Evolutionary conservation across 2,329 filamentous ascomycete genomes (phyloP), one percentile per base, ranked within the genome.

Genomic region (Chaetomium sp.): DNA sequence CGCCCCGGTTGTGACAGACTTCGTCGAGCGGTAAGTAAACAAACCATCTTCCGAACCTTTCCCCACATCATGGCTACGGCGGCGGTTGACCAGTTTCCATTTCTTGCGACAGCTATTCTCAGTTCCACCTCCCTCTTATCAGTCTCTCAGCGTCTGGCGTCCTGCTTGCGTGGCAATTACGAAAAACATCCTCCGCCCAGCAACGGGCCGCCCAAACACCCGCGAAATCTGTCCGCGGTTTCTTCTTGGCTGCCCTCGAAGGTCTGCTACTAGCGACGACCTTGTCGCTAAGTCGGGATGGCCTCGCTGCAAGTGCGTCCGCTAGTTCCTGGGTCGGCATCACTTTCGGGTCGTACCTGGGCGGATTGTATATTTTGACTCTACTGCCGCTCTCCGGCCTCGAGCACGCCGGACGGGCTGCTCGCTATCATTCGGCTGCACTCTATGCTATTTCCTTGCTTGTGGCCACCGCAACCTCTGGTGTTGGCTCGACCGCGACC

Each of bases 311-410:
- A 42, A 51, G 42, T 40, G 42, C 53, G 32, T 42, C 42, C 14
- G 53, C 53, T 46, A 49, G 32, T 44, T 55, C 53, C 42, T 46
- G 53, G 53, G 35, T 38, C 41, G 53, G 53, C 53, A 55, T 33
- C 47, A 33, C 34, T 32, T 54, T 54, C 41, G 47, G 47, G 40
- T 54, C 53, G 46, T 54, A 54, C 34, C 53, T 54, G 36, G 47
- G 38, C 46, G 53, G 53, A 50, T 50, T 54, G 41, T 54, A 54
- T 54, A 41, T 54, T 19, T 54, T 54, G 47, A 19, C 47, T 37
- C 53, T 54, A 47, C 33, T 54, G 40, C 45, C 53, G n/a, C 41
- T 47, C 41, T 50, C 41, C 9, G 53, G 53, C 41, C 46, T 54
- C 12, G 41, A 50, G 53, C 53, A 50, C 41, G 53, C 34, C 19